These are phyloP conservation scores for Leccinum longicurvipes DNA, from an alignment of 768 basidiomycete species.

Conservation along the genomic window DNA sequence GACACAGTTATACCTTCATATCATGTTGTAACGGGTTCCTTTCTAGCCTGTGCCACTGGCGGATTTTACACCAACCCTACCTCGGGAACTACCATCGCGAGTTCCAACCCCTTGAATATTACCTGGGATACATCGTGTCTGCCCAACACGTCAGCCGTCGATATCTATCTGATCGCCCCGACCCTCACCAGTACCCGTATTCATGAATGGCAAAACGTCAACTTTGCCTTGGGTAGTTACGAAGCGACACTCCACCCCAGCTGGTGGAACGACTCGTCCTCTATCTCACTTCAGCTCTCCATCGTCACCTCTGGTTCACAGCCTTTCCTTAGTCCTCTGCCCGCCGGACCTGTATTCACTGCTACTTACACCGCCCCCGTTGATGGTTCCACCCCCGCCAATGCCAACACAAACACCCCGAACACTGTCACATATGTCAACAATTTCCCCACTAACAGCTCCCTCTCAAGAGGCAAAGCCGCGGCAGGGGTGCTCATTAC, in stretches of 20 bases:
- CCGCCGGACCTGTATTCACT: conserved; percentile 68
- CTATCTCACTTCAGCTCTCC: conserved; percentile 51
- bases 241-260: conserved; percentile 49
- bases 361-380: conserved; percentile 53
- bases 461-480: conserved; percentile 50
- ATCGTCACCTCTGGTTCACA: conserved; percentile 52
- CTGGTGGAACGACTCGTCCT: conserved; percentile 67
- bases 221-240: conserved; percentile 47
- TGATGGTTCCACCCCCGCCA: conserved; percentile 36
- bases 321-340: conserved; percentile 49
- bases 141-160: conserved; percentile 41
- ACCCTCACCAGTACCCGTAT: conserved; percentile 39
- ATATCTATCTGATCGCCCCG: conserved; percentile 68
- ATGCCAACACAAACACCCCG: conserved; percentile 39
- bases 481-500: conserved; percentile 65
- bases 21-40: not conserved
- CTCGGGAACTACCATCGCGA: conserved; percentile 43
- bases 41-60: conserved; percentile 50
- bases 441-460: conserved; percentile 32
- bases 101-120: conserved; percentile 49
- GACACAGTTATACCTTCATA: not conserved
- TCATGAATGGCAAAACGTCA: conserved; percentile 56
- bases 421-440: conserved; percentile 40
- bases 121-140: conserved; percentile 66
- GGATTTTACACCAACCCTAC: conserved; percentile 61